Evolutionary conservation across 345 rosid genomes (phyloP).

Genomic region (Schrenkiella parvula): DNA sequence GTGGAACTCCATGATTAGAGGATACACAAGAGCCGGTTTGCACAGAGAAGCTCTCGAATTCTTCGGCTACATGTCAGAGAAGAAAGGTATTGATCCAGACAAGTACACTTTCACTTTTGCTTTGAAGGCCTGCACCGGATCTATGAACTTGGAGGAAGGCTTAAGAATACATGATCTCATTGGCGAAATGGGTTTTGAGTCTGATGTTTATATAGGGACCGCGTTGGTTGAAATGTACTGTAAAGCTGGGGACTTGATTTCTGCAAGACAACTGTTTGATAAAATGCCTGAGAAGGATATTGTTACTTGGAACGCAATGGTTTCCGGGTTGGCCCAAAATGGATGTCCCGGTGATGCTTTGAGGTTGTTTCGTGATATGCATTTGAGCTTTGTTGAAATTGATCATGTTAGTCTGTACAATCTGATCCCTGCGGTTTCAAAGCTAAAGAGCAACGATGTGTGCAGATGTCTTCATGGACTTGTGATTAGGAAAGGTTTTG

Average conservation of each 20-base stretch:
- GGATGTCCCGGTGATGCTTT: conserved; percentile 35
- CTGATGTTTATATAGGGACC: conserved; percentile 52
- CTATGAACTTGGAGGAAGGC: conserved; percentile 43
- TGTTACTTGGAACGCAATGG: conserved; percentile 50
- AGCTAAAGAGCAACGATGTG: conserved; percentile 34
- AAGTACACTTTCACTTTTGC: conserved; percentile 57
- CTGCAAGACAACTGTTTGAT: conserved; percentile 50
- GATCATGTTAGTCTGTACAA: conserved; percentile 48
- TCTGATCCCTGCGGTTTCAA: conserved; percentile 59
- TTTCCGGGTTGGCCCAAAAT: conserved; percentile 43
- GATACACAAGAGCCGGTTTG: conserved; percentile 36
- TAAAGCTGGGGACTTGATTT: conserved; percentile 40
- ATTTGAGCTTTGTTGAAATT: conserved; percentile 24
- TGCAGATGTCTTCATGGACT: conserved; percentile 54
- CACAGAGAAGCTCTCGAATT: conserved; percentile 42
- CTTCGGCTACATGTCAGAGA: conserved; percentile 37
- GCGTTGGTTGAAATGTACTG: conserved; percentile 51
- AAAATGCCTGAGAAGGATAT: conserved; percentile 47
- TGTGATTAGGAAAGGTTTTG: conserved; percentile 42
- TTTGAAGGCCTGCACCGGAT: conserved; percentile 56
- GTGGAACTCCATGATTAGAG: conserved; percentile 53
- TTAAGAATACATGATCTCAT: conserved; percentile 41
- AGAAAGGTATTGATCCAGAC: conserved; percentile 44
- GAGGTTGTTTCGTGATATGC: conserved; percentile 41
- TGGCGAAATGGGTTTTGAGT: conserved; percentile 39